phyloP scores from a whole-genome alignment of 1,284 basidiomycete species.

The Apiotrichum akiyoshidainum region DNA sequence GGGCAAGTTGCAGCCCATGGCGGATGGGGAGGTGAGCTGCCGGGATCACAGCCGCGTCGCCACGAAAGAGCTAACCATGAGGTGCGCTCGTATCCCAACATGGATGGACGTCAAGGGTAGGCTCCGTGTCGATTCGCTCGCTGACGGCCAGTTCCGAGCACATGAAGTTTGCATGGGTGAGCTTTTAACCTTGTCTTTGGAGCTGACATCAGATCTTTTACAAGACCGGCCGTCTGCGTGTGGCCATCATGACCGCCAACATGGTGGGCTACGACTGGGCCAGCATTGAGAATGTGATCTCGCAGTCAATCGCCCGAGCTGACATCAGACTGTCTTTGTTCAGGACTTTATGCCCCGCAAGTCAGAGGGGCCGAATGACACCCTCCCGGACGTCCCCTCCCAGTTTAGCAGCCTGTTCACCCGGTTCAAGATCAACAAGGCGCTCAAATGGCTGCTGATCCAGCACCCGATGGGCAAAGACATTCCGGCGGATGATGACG shows the following conservation, averaged over 20 bases:
- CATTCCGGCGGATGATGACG: slow-evolving; percentile 28
- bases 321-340: slow-evolving; percentile 45
- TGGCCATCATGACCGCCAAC: slow-evolving; percentile 47
- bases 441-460: slow-evolving; percentile 27
- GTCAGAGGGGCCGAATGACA: neutral
- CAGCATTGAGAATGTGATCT: slow-evolving; percentile 47
- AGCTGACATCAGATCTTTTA: slow-evolving; percentile 41
- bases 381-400: slow-evolving; percentile 32
- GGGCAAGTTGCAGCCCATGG: slow-evolving; percentile 36
- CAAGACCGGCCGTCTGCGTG: slow-evolving; percentile 47
- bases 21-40: slow-evolving; percentile 28
- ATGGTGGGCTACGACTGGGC: slow-evolving; percentile 49
- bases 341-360: slow-evolving; percentile 45
- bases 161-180: slow-evolving; percentile 48
- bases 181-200: too few species aligned
- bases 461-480: slow-evolving; percentile 29
- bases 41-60: too few species aligned
- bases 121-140: neutral
- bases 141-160: slow-evolving; percentile 25
- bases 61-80: neutral
- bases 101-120: slow-evolving; percentile 36
- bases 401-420: slow-evolving; percentile 41
- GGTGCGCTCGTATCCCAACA: slow-evolving; percentile 29
- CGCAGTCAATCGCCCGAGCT: neutral
- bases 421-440: slow-evolving; percentile 42